phyloP scores from a whole-genome alignment of 805 yeast genomes.

The Monosporozyma aerobia region DNA sequence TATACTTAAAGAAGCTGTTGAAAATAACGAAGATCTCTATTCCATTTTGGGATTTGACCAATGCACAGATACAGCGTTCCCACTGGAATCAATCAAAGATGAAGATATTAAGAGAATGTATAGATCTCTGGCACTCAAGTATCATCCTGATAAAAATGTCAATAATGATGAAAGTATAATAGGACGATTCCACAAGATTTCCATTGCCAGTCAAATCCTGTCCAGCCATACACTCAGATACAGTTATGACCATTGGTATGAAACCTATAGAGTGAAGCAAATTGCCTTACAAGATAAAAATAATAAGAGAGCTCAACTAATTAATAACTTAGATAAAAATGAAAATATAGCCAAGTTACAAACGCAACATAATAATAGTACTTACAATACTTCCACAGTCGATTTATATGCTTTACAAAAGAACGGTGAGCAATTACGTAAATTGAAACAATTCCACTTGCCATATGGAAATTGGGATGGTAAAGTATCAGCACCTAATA shows the following conservation, averaged over 20 bases:
- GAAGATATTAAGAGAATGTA: conserved; percentile 14
- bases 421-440: conserved; percentile 23
- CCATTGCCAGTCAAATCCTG: conserved; percentile 22
- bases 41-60: not conserved
- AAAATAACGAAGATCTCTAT: not conserved
- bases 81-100: not conserved
- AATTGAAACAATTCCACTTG: conserved; percentile 19
- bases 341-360: not conserved
- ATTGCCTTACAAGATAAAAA: not conserved
- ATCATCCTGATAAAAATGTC: conserved; percentile 24
- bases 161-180: conserved; percentile 8
- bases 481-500: not conserved
- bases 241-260: conserved; percentile 15
- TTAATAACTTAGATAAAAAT: not conserved
- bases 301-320: not conserved
- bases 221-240: conserved; percentile 11
- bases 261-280: not conserved
- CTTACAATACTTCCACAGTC: too few relatives aligned
- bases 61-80: not conserved
- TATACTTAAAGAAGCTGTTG: not conserved
- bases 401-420: conserved; percentile 10
- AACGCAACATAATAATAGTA: not conserved
- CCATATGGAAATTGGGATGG: conserved; percentile 22
- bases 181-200: conserved; percentile 20
- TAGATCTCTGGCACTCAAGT: conserved; percentile 17